These are phyloP conservation scores for Tetrastigma voinierianum DNA, from an alignment of 164 flowering plant genomes.

Conservation along the genomic window DNA sequence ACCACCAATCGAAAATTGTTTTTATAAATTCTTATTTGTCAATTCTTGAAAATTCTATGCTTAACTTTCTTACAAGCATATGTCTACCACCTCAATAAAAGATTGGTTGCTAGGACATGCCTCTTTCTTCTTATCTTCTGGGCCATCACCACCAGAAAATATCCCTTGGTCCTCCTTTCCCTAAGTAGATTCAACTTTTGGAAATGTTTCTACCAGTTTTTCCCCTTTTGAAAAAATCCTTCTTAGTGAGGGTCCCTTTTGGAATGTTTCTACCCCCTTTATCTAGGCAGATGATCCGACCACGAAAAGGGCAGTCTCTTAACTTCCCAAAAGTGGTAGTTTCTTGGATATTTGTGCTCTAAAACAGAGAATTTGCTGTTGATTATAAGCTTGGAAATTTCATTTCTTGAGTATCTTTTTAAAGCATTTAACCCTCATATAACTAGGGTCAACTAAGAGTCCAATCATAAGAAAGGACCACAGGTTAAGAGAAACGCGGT, in stretches of 20 bases:
- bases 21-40: not conserved
- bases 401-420: no score
- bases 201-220: not conserved
- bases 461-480: conserved; percentile 18
- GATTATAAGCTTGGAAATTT: no score
- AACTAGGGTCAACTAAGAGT: not conserved
- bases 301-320: no score
- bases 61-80: conserved; percentile 2
- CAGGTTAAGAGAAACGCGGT: not conserved
- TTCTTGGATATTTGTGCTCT: no score
- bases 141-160: conserved; percentile 21
- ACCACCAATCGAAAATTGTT: not conserved
- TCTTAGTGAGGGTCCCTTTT: conserved; percentile 16
- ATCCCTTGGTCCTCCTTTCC: not conserved
- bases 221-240: conserved; percentile 18
- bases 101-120: conserved; percentile 15
- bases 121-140: conserved; percentile 25
- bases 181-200: conserved; percentile 19
- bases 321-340: no score
- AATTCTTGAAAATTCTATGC: not conserved
- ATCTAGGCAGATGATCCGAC: conserved; percentile 6
- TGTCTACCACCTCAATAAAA: not conserved
- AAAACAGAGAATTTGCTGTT: no score
- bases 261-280: no score
- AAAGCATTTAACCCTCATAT: no score